These are phyloP conservation scores for Novymonas esmeraldas DNA, from an alignment of 208 protist species.

Conservation along the genomic window DNA sequence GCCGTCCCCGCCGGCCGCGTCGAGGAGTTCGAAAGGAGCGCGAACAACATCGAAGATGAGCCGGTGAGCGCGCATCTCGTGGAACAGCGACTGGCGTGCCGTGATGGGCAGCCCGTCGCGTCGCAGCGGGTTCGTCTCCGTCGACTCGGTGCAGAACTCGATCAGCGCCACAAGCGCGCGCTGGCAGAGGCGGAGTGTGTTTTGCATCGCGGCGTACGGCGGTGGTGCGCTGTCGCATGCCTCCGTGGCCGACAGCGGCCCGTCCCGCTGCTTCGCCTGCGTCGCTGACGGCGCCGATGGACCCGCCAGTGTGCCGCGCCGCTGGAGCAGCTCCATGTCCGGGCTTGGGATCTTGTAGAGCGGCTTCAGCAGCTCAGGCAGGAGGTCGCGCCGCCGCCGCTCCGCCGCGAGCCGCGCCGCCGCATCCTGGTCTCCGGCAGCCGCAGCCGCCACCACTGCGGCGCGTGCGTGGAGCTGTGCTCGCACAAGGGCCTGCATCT, in stretches of 20 bases:
- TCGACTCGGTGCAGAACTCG: slow-evolving; percentile 58
- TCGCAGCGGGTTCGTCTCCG: slow-evolving; percentile 50
- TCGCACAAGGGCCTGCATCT: slow-evolving; percentile 53
- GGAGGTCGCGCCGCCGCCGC: slow-evolving; percentile 7
- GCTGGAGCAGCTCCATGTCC: slow-evolving; percentile 32
- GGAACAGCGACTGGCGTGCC: slow-evolving; percentile 70
- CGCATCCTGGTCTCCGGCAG: slow-evolving; percentile 23
- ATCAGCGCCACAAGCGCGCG: slow-evolving; percentile 59
- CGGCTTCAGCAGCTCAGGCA: slow-evolving; percentile 16
- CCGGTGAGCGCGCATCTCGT: slow-evolving; percentile 64
- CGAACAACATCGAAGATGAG: slow-evolving; percentile 79
- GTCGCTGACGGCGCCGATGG: no score
- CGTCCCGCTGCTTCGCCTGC: no score
- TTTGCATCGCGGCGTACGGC: slow-evolving; percentile 19
- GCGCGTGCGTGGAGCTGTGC: slow-evolving; percentile 19
- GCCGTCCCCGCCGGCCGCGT: slow-evolving; percentile 5
- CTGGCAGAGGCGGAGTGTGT: slow-evolving; percentile 55
- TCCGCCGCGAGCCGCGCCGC: slow-evolving; percentile 11
- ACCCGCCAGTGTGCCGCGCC: background rate
- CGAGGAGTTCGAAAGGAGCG: slow-evolving; percentile 54
- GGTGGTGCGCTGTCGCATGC: no score
- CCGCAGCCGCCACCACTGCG: slow-evolving; percentile 13
- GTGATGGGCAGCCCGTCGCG: slow-evolving; percentile 58
- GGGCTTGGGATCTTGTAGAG: slow-evolving; percentile 24
- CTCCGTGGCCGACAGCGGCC: no score